These are phyloP conservation scores for Cyphellophora attinorum DNA, from an alignment of 2,329 filamentous ascomycete species.

Conservation along the genomic window DNA sequence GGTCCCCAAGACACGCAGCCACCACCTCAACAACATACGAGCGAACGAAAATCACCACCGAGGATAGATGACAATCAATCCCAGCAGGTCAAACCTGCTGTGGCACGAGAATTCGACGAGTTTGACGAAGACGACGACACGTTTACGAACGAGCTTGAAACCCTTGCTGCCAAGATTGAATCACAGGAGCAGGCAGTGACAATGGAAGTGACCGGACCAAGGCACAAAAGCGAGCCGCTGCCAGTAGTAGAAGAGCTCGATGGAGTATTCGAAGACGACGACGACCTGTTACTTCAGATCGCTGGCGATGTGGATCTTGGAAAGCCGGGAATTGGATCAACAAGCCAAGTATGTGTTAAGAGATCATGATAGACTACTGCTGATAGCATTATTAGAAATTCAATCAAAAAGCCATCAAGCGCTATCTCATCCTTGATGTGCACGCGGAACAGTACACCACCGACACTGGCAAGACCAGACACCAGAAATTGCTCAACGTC, in stretches of 20 bases:
- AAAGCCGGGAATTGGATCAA: conserved; percentile 37
- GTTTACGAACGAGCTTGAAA: conserved; percentile 20
- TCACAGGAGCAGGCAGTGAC: conserved; percentile 7
- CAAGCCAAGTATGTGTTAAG: conserved; percentile 52
- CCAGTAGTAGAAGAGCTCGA: conserved; percentile 22
- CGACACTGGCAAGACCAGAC: conserved; percentile 47
- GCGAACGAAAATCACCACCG: neutral
- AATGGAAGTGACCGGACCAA: conserved; percentile 3
- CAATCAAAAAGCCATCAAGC: conserved; percentile 62
- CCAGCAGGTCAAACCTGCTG: neutral
- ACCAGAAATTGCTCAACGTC: conserved; percentile 73
- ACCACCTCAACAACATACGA: neutral
- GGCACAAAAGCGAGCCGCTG: conserved; percentile 1
- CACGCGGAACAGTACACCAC: conserved; percentile 60
- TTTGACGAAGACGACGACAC: conserved; percentile 23
- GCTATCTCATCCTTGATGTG: conserved; percentile 72
- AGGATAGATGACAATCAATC: neutral
- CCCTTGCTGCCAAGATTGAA: conserved; percentile 16
- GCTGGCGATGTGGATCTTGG: conserved; percentile 4
- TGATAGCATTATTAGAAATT: conserved; percentile 60
- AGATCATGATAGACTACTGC: conserved; percentile 26
- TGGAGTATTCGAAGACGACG: conserved; percentile 62
- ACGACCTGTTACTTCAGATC: conserved; percentile 35
- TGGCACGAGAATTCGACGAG: conserved; percentile 15
- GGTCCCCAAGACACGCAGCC: neutral